Evolutionary conservation across 2,329 filamentous ascomycete genomes (phyloP), one percentile per base, ranked within the genome.

Genomic region (Fusarium subtropicale): DNA sequence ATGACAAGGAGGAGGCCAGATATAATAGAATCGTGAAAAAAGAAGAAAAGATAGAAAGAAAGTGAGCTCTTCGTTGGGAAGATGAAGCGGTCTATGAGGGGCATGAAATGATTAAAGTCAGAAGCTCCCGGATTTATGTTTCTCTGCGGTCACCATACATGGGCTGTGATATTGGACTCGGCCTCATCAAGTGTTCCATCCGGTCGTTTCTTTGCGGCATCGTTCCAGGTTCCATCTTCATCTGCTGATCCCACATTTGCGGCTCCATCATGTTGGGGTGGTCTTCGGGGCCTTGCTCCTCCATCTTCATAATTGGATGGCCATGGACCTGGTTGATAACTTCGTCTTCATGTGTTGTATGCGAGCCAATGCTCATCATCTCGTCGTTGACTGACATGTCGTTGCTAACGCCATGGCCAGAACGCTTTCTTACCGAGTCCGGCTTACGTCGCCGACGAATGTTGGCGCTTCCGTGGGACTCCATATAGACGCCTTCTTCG

Each of bases 371-470:
- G 41, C 70, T 75, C 52, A 78, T 78, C 67, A 84, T 79, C 56
- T 85, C 82, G 50, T 85, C 75, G 55, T 81, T 84, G 38, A 67
- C 20, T 1, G 67, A 50, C 42, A 80, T 66, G 7, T 72, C 71
- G 20, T 57, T 47, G n/a, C 71, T 65, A 22, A 47, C 36, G n/a
- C 56, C 63, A n/a, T 74, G 71, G 12, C 48, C 68, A 16, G 62
- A 44, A 20, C 75, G 75, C 60, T 76, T 79, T 61, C 74, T 76
- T 20, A 64, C 51, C 12, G 69, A 73, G 62, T 77, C 79, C n/a
- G 79, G 75, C 62, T 81, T 83, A 45, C 80, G 80, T n/a, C 83
- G 80, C 6, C 83, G 80, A 30, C 80, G 78, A 7, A 79, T 68
- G 41, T 73, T 71, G 16, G 77, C 72, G 44, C 81, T 81, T 8